Percentiles rank a stretch among this genome's conserved stretches.
Evolutionary conservation across 495 filamentous ascomycete genomes (phyloP).

Genomic region (Tetracladium setigerum): DNA sequence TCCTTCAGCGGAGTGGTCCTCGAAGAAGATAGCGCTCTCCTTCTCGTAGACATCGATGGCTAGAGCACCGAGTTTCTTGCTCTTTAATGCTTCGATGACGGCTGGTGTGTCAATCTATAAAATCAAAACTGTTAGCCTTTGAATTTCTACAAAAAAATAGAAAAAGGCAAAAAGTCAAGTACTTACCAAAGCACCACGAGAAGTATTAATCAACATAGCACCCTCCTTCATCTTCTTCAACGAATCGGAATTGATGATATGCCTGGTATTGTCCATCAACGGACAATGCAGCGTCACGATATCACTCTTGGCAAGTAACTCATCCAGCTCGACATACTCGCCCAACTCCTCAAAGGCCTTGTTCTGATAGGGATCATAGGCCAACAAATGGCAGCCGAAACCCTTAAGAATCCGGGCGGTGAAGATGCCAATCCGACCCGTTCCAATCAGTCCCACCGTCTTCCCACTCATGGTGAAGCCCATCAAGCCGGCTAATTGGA

Average conservation of each 20-base stretch:
- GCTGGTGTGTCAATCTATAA: conserved; percentile 51
- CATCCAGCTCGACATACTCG: conserved; percentile 44
- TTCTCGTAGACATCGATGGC: conserved; percentile 52
- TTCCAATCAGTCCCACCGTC: conserved; percentile 50
- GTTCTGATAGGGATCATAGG: conserved; percentile 45
- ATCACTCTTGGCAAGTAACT: conserved; percentile 46
- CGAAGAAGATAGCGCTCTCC: conserved; percentile 51
- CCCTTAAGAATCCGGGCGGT: conserved; percentile 48
- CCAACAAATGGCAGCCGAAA: conserved; percentile 55
- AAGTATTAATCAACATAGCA: conserved; percentile 59
- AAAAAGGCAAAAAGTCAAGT: no score
- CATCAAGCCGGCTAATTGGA: conserved; percentile 56
- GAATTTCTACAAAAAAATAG: no score
- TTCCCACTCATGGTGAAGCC: conserved; percentile 53
- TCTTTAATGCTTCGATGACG: conserved; percentile 55
- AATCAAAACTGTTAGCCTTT: no score
- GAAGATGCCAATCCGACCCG: conserved; percentile 45
- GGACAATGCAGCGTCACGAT: conserved; percentile 62
- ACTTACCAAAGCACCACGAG: conserved; percentile 55
- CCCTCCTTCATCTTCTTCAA: conserved; percentile 49
- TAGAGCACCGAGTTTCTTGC: conserved; percentile 41
- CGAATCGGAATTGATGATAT: conserved; percentile 50
- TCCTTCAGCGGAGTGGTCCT: conserved; percentile 57
- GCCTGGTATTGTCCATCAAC: conserved; percentile 47
- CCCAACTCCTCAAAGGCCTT: conserved; percentile 43